Evolutionary conservation across 441 rosid genomes (phyloP), one percentile per base, ranked within the genome.

Genomic region (Brassica balearica): DNA sequence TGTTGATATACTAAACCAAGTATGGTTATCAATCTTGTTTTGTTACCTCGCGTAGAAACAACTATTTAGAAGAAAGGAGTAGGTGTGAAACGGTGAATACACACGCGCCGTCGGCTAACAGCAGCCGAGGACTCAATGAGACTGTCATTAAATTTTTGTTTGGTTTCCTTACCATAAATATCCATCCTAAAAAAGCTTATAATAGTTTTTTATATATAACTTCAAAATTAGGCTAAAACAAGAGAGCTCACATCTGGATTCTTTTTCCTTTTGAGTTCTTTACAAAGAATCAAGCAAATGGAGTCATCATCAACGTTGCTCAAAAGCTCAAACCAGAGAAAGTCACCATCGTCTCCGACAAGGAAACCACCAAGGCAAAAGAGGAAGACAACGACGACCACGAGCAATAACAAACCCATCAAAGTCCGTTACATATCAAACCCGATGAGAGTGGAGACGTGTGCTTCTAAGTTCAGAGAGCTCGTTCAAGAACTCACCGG

Each of bases 401-500:
- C 53, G 5, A 46, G 9, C 43, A 36, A 20, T 55, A 6, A 12
- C 62, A 75, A 75, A 41, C 59, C 78, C 15, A 29, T 89, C 69
- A 91, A 90, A 83, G 91, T 91, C 68, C 91, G 90, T 10, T 87
- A 91, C 83, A 91, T 91, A 62, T 91, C 94, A 0, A 90, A 80
- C 68, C 96, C 96, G n/a, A 80, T 91, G 91, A 91, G 87, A 84
- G 86, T 91, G 17, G 68, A 84, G 71, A 88, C 90, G 8, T 83
- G 90, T 36, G 92, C 94, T 1, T 84, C 96, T 0, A 75, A 86
- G 46, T 91, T 91, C 46, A 83, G 94, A 73, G 91, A 88, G 72
- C 81, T 88, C 38, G 96, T 91, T 25, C 96, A 91, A 75, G 88
- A 90, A 74, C 96, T 91, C 76, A 91, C 96, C 29, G 94, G 96